A percentile compares a stretch with the other conserved stretches of the same genome.
Evolutionary conservation across 495 filamentous ascomycete species (phyloP).

Genomic region (Annulohypoxylon maeteangense): DNA sequence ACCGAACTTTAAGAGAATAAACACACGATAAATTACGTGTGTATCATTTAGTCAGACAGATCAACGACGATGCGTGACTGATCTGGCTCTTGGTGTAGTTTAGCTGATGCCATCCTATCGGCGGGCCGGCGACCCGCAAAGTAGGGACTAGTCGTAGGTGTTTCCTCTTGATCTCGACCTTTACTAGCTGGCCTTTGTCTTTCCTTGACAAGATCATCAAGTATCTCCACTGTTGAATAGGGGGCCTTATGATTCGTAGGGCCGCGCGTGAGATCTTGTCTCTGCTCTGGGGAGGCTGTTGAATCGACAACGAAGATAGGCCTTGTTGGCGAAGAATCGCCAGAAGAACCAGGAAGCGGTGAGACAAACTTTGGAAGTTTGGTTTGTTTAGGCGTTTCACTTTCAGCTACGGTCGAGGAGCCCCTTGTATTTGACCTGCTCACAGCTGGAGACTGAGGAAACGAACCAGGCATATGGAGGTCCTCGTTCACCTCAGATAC

Average conservation of each 20-base stretch:
- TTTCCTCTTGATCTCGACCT: constrained; percentile 1
- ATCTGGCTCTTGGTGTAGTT: constrained; percentile 21
- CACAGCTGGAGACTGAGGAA: constrained; percentile 30
- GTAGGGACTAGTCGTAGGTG: constrained; percentile 17
- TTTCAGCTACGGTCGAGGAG: not conserved
- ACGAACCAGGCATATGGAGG: constrained; percentile 19
- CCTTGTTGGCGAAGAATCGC: constrained; percentile 19
- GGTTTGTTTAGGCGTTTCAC: not conserved
- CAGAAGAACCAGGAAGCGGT: constrained; percentile 11
- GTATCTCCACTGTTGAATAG: not conserved
- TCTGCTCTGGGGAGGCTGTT: not conserved
- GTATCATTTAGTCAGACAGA: constrained; percentile 29
- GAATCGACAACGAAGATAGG: constrained; percentile 29
- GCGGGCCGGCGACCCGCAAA: constrained; percentile 29
- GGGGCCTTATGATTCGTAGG: not conserved
- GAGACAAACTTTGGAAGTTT: constrained; percentile 20
- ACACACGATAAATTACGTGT: not conserved
- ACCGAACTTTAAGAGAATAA: not conserved
- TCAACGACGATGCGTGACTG: constrained; percentile 16
- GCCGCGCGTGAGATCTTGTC: not conserved
- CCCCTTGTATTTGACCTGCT: not conserved
- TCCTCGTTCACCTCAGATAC: constrained; percentile 8
- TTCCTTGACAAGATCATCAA: not conserved
- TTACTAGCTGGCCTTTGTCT: not conserved
- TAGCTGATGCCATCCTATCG: constrained; percentile 34